A percentile compares a stretch with the other conserved stretches of the same genome.
Conservation (phyloP, 352 stramenopile genomes). For the Elongisporangium prolatum region DNA sequence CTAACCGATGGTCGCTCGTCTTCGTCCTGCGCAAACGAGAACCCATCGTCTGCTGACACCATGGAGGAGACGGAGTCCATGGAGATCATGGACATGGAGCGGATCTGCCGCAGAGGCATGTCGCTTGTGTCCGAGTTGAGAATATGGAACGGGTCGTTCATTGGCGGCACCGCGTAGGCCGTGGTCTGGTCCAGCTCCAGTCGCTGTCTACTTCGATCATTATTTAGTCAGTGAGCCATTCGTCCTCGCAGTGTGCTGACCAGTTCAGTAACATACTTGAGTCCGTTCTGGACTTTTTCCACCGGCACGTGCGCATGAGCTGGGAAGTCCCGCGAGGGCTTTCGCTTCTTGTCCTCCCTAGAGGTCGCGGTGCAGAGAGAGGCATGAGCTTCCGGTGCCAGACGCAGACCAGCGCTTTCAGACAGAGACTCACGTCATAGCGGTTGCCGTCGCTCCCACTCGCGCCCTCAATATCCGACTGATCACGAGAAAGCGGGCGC, state of each 20-base stretch:
- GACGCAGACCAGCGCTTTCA: neutral
- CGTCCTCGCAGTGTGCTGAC: neutral
- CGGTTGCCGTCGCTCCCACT: neutral
- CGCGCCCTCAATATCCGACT: neutral
- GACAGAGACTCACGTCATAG: neutral
- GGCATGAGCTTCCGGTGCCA: neutral
- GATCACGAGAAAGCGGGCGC: neutral
- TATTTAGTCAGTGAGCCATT: neutral
- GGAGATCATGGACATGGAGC: slow-evolving; percentile 60
- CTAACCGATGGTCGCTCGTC: slow-evolving; percentile 12
- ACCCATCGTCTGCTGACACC: slow-evolving; percentile 59
- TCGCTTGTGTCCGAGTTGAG: slow-evolving; percentile 37
- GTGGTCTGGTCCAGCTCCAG: slow-evolving; percentile 43
- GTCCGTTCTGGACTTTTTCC: slow-evolving; percentile 47
- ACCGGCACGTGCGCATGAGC: slow-evolving; percentile 60
- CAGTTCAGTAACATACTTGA: slow-evolving; percentile 16
- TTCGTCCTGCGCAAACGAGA: slow-evolving; percentile 33
- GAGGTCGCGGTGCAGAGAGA: neutral
- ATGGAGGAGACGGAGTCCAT: slow-evolving; percentile 50
- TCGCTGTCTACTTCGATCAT: slow-evolving; percentile 22
- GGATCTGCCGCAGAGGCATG: slow-evolving; percentile 13
- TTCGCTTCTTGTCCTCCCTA: slow-evolving; percentile 82
- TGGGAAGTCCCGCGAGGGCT: slow-evolving; percentile 76
- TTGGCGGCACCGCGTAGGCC: slow-evolving; percentile 47
- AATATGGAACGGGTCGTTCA: slow-evolving; percentile 78